A percentile compares a stretch with the other conserved stretches of the same genome.
Evolutionary conservation across 2,329 filamentous ascomycete genomes (phyloP).

Genomic region (Aspergillus fischeri): DNA sequence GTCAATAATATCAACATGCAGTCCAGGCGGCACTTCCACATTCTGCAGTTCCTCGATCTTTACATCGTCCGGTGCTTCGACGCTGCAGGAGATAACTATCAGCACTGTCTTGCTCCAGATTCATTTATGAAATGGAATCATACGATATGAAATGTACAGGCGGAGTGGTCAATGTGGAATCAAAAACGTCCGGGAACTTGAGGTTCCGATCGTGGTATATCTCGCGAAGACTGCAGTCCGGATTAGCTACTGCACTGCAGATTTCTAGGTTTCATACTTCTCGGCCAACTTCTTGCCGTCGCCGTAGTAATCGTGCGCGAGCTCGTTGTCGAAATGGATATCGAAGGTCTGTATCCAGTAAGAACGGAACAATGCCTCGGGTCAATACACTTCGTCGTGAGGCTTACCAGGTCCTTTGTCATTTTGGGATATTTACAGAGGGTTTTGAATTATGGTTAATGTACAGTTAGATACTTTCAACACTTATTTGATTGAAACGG

Average conservation of each 20-base stretch:
- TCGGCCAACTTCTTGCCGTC: constrained; percentile 11
- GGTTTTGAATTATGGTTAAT: no score
- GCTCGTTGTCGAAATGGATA: constrained; percentile 15
- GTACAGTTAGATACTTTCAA: neutral
- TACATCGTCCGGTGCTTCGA: constrained; percentile 9
- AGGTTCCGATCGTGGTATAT: constrained; percentile 13
- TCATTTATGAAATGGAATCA: neutral
- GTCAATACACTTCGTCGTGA: no score
- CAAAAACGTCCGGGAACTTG: constrained; percentile 14
- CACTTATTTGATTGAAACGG: neutral
- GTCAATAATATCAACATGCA: constrained; percentile 12
- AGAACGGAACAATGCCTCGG: neutral
- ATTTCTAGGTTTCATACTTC: constrained; percentile 1
- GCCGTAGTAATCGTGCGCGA: constrained; percentile 15
- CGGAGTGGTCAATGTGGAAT: constrained; percentile 15
- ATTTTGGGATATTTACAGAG: neutral
- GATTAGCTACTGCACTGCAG: neutral
- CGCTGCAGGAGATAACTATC: neutral
- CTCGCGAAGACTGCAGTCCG: neutral
- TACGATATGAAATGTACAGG: constrained; percentile 19
- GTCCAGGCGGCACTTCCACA: constrained; percentile 9
- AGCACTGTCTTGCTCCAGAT: no score
- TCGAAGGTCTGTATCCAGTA: constrained; percentile 12
- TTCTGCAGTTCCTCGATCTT: constrained; percentile 7
- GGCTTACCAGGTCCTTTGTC: neutral